phyloP scores from a whole-genome alignment of 1,284 basidiomycete species.

The Porodaedalea pini region DNA sequence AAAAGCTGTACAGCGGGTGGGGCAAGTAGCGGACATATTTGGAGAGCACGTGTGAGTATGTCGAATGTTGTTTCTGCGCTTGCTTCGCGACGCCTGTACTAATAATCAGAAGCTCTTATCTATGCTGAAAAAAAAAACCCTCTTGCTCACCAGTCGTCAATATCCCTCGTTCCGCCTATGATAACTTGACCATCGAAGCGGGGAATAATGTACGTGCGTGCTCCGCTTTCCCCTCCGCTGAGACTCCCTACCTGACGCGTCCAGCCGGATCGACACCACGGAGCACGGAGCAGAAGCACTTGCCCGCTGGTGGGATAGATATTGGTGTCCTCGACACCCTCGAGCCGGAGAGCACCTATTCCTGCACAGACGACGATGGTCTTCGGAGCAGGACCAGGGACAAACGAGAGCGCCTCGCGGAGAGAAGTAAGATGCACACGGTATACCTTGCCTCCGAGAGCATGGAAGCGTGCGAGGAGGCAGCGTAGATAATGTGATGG shows the following conservation, averaged over 20 bases:
- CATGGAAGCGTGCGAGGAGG: conserved; percentile 3
- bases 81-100: neutral
- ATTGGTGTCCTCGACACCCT: neutral
- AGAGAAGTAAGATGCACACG: conserved; percentile 7
- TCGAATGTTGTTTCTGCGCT: conserved; percentile 4
- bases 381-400: conserved; percentile 1
- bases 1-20: neutral
- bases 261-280: conserved; percentile 11
- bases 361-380: conserved; percentile 6
- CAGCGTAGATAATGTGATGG: conserved; percentile 6
- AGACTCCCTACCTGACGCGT: conserved; percentile 3
- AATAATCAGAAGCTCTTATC: neutral
- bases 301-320: conserved; percentile 8
- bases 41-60: conserved; percentile 1
- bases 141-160: conserved; percentile 1
- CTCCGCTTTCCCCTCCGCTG: conserved; percentile 4
- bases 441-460: neutral
- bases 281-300: conserved; percentile 12
- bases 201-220: conserved; percentile 11
- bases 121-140: neutral
- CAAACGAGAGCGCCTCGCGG: neutral
- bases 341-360: conserved; percentile 1
- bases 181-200: conserved; percentile 8
- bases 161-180: conserved; percentile 6
- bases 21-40: conserved; percentile 5